A percentile compares a stretch with the other conserved stretches of the same genome.
Conservation (phyloP, 208 protist species). For the Sergeia podlipaevii region DNA sequence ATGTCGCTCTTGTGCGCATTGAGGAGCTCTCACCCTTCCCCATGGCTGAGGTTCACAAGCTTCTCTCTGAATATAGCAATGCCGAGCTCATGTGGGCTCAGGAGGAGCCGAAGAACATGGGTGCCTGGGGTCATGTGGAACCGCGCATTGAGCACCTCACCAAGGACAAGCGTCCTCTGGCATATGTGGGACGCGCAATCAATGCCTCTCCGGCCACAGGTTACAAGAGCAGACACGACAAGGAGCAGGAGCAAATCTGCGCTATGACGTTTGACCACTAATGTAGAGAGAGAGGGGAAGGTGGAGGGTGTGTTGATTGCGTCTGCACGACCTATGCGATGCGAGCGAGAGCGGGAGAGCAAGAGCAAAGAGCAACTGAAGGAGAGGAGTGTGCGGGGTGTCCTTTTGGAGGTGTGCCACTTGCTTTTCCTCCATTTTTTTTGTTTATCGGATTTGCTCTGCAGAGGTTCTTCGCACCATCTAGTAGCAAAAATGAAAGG, state of each 20-base stretch:
- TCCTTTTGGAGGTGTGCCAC: too few species aligned
- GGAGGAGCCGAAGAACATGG: slow-evolving; percentile 98
- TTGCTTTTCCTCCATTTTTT: not conserved
- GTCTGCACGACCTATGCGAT: not conserved
- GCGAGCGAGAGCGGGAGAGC: too few species aligned
- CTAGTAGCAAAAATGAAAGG: too few species aligned
- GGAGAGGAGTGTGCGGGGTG: too few species aligned
- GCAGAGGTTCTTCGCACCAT: not conserved
- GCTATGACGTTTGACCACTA: too few species aligned
- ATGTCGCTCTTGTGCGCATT: slow-evolving; percentile 89
- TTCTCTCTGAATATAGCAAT: slow-evolving; percentile 81
- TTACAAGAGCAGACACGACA: slow-evolving; percentile 69
- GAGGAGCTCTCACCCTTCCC: slow-evolving; percentile 98
- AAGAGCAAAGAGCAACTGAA: too few species aligned
- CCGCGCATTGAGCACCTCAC: slow-evolving; percentile 81
- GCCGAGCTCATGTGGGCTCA: slow-evolving; percentile 95
- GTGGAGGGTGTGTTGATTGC: not conserved
- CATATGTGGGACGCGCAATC: slow-evolving; percentile 59
- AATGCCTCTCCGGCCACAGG: slow-evolving; percentile 58
- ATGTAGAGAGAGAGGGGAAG: too few species aligned
- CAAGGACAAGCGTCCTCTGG: slow-evolving; percentile 42
- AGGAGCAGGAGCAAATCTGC: slow-evolving; percentile 63
- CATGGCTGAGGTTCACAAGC: slow-evolving; percentile 86
- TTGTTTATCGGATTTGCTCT: not conserved
- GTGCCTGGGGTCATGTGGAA: slow-evolving; percentile 89